These are phyloP conservation scores for Cenchrus americanus DNA, from an alignment of 176 grass and related monocot species.

Conservation along the genomic window DNA sequence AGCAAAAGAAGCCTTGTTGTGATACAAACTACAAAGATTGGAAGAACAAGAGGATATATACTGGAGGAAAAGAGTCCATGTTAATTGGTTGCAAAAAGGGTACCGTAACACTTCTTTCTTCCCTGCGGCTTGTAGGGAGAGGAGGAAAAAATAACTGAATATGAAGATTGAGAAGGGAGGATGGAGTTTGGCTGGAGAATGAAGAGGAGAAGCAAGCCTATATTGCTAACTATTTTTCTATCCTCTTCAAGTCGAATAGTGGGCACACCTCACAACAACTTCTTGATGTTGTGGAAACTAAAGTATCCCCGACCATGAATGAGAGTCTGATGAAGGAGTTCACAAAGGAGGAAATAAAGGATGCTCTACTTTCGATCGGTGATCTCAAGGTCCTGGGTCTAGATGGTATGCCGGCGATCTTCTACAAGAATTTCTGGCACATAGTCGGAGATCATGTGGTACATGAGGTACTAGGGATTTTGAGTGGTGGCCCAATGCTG, in stretches of 20 bases:
- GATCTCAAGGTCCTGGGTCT: not conserved
- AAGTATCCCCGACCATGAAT: not conserved
- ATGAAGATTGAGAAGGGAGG: not conserved
- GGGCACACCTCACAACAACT: rapidly evolving
- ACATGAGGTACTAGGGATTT: no score
- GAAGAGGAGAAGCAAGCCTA: not conserved
- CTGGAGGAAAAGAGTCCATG: not conserved
- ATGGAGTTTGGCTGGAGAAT: not conserved
- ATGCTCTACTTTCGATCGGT: rapidly evolving
- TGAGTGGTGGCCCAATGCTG: not conserved
- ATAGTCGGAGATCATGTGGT: no score
- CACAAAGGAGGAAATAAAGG: not conserved
- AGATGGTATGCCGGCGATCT: not conserved
- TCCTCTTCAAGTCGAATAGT: not conserved
- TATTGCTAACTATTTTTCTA: not conserved
- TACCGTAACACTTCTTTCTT: not conserved
- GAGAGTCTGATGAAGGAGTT: rapidly evolving
- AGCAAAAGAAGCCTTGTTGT: not conserved
- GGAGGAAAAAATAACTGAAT: not conserved
- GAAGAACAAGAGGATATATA: not conserved
- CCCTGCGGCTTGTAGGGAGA: not conserved
- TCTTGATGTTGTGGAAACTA: not conserved
- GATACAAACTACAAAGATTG: not conserved
- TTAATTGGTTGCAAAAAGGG: not conserved
- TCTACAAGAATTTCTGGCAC: not conserved